Evolutionary conservation across 169 alveolate genomes (phyloP).

Genomic region (Cryptosporidium parvum): DNA sequence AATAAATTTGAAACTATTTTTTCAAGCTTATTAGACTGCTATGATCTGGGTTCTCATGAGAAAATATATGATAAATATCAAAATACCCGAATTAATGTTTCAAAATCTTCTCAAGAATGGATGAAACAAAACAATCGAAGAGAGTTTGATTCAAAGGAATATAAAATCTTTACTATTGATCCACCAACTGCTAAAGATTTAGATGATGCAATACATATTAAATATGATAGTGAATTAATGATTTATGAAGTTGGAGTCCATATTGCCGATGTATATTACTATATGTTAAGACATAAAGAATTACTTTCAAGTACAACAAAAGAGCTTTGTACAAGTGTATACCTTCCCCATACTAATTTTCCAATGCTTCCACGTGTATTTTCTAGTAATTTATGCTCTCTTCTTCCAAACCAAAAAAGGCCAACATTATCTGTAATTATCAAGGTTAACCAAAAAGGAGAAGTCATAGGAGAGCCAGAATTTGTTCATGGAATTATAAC

Average conservation of each 20-base stretch:
- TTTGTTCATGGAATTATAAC: constrained; percentile 80
- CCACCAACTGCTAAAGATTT: constrained; percentile 85
- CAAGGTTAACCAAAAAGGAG: constrained; percentile 79
- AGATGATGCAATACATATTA: constrained; percentile 82
- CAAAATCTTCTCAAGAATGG: constrained; percentile 13
- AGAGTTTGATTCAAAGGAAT: constrained; percentile 59
- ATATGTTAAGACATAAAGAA: background rate
- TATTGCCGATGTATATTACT: constrained; percentile 56
- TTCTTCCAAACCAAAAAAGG: constrained; percentile 83
- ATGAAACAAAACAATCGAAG: constrained; percentile 56
- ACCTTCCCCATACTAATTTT: constrained; percentile 82
- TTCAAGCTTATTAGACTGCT: background rate
- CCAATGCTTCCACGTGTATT: constrained; percentile 85
- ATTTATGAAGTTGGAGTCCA: constrained; percentile 57
- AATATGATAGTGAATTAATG: constrained; percentile 3
- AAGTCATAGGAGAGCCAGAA: constrained; percentile 72
- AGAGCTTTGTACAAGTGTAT: constrained; percentile 79
- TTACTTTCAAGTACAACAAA: background rate
- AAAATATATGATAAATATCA: background rate
- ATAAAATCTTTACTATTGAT: constrained; percentile 81
- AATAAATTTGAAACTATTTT: background rate
- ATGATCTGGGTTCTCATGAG: background rate
- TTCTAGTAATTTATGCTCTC: constrained; percentile 83
- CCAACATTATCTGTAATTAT: constrained; percentile 83
- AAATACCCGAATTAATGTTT: background rate